These are phyloP conservation scores for Craterostigma plantagineum DNA, from an alignment of 257 asterid species.

Conservation along the genomic window DNA sequence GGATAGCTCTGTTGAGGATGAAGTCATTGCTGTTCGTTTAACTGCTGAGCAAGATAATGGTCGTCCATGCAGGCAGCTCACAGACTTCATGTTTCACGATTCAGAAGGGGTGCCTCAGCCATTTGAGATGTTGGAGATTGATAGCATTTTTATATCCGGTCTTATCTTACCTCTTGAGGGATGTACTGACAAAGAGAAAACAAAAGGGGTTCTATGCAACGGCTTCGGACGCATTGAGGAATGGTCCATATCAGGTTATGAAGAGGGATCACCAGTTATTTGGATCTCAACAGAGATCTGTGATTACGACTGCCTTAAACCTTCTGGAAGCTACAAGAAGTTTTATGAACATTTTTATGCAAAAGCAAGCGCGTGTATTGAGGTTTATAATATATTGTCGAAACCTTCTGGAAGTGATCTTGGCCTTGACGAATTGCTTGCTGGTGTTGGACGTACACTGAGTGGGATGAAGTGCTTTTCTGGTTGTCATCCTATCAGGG, in stretches of 20 bases:
- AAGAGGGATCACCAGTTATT: slow-evolving; percentile 71
- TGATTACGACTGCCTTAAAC: slow-evolving; percentile 80
- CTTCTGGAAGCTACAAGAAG: slow-evolving; percentile 61
- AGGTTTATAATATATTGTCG: slow-evolving; percentile 63
- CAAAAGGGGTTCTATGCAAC: slow-evolving; percentile 51
- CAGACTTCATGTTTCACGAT: slow-evolving; percentile 54
- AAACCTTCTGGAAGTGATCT: slow-evolving; percentile 48
- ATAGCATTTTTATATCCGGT: slow-evolving; percentile 61
- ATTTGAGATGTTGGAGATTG: slow-evolving; percentile 70
- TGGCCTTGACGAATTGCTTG: slow-evolving; percentile 81
- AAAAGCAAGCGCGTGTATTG: slow-evolving; percentile 63
- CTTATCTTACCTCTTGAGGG: slow-evolving; percentile 59
- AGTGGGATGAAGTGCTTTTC: slow-evolving; percentile 62
- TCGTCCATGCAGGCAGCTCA: slow-evolving; percentile 64
- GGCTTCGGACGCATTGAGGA: slow-evolving; percentile 92
- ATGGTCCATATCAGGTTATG: slow-evolving; percentile 94
- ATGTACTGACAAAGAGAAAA: slow-evolving; percentile 32
- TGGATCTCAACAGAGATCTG: slow-evolving; percentile 77
- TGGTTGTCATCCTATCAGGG: slow-evolving; percentile 46
- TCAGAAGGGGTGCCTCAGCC: slow-evolving; percentile 56
- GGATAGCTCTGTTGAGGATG: slow-evolving; percentile 41
- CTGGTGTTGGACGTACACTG: slow-evolving; percentile 77
- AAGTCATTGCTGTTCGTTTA: slow-evolving; percentile 51
- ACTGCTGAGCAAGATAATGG: slow-evolving; percentile 50
- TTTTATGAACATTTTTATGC: slow-evolving; percentile 61